phyloP scores from a whole-genome alignment of 139 green algal species.

The Pseudopediastrum boryanum region DNA sequence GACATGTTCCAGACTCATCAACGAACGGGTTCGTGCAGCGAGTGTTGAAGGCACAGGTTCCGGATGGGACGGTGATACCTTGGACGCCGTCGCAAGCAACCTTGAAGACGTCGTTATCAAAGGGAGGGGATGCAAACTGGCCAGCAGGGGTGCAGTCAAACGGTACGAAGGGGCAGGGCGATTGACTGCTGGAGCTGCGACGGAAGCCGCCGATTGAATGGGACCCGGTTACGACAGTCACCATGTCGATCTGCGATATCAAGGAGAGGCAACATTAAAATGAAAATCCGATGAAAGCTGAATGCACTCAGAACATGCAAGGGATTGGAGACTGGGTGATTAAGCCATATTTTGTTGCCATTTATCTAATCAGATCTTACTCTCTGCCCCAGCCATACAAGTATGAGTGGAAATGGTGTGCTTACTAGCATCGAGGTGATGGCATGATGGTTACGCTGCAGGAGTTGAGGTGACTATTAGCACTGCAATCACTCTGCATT shows the following conservation, averaged over 20 bases:
- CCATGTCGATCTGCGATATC: constrained; percentile 24
- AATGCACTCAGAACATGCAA: too few species aligned
- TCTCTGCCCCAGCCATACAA: too few species aligned
- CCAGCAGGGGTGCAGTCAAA: constrained; percentile 9
- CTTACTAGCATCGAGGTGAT: too few species aligned
- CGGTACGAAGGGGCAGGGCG: constrained; percentile 9
- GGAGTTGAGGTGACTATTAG: too few species aligned
- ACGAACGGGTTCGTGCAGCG: neutral
- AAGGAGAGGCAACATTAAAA: too few species aligned
- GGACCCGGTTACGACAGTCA: constrained; percentile 10
- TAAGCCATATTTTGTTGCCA: too few species aligned
- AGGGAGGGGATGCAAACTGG: neutral
- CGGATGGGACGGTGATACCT: neutral
- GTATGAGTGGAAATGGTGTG: too few species aligned
- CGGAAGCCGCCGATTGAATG: constrained; percentile 17
- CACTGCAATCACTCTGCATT: too few species aligned
- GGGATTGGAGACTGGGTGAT: too few species aligned
- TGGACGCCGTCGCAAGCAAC: constrained; percentile 1
- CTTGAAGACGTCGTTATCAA: constrained; percentile 31
- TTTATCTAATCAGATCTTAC: too few species aligned
- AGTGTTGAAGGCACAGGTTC: neutral
- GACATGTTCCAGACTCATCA: neutral
- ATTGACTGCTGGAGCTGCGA: neutral
- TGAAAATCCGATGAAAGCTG: too few species aligned
- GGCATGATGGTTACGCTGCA: too few species aligned